Conservation (phyloP, 805 yeast species). For the Nakazawaea ishiwadae region DNA sequence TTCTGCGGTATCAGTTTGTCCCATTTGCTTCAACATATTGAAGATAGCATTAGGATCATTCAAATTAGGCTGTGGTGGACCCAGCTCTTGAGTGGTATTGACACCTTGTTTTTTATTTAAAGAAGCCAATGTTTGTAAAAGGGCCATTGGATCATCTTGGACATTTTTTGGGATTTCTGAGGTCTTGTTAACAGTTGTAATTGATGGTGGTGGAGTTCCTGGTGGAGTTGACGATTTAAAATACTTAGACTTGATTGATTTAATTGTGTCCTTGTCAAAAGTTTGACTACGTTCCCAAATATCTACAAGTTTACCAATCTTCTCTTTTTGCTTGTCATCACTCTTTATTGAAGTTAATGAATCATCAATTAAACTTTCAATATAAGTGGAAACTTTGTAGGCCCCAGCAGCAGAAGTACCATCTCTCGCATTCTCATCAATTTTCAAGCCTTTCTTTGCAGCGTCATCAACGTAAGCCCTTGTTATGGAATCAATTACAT, state of each 20-base stretch:
- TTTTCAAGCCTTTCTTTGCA: slow-evolving; percentile 44
- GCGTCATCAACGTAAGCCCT: slow-evolving; percentile 81
- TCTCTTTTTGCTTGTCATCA: slow-evolving; percentile 55
- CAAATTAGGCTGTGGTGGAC: slow-evolving; percentile 14
- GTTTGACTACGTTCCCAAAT: slow-evolving; percentile 90
- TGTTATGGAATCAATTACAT: slow-evolving; percentile 88
- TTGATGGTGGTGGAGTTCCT: slow-evolving; percentile 50
- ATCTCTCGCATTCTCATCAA: slow-evolving; percentile 46
- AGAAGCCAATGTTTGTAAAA: slow-evolving; percentile 61
- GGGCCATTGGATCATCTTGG: slow-evolving; percentile 51
- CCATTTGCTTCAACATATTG: slow-evolving; percentile 51
- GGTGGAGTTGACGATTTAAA: slow-evolving; percentile 70
- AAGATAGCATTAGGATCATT: slow-evolving; percentile 39
- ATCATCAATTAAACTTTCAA: slow-evolving; percentile 60
- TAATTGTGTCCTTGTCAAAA: slow-evolving; percentile 54
- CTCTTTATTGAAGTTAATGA: slow-evolving; percentile 49
- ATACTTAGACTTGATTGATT: slow-evolving; percentile 51
- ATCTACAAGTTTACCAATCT: slow-evolving; percentile 78
- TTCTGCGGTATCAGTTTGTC: slow-evolving; percentile 13
- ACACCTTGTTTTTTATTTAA: slow-evolving; percentile 9
- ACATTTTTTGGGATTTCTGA: slow-evolving; percentile 7
- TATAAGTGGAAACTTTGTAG: slow-evolving; percentile 54
- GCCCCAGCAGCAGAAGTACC: slow-evolving; percentile 78
- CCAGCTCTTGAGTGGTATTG: slow-evolving; percentile 10
- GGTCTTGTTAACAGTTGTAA: slow-evolving; percentile 18